phyloP scores from a whole-genome alignment of 257 asterid species.

The Solanum bukasovii region DNA sequence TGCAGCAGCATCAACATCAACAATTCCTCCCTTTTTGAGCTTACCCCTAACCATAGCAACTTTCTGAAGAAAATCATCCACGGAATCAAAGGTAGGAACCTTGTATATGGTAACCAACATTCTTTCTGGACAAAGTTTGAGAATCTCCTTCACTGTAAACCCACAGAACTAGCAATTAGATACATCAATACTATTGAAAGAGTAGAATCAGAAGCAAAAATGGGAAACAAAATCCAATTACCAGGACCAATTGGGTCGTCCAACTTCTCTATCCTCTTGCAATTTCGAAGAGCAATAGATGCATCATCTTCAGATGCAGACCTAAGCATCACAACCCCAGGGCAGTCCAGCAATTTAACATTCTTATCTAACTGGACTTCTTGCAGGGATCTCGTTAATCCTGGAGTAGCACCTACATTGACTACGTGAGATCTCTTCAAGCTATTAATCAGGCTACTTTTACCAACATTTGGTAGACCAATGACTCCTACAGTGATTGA shows the following conservation, averaged over 20 bases:
- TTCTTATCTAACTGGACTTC: slow-evolving; percentile 86
- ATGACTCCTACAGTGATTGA: slow-evolving; percentile 90
- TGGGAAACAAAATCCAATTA: slow-evolving; percentile 12
- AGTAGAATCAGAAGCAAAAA: not conserved
- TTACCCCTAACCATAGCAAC: slow-evolving; percentile 78
- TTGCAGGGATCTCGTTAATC: slow-evolving; percentile 89
- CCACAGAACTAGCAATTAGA: not conserved
- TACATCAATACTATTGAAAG: not conserved
- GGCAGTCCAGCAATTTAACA: slow-evolving; percentile 81
- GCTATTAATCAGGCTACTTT: slow-evolving; percentile 91
- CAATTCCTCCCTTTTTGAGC: slow-evolving; percentile 86
- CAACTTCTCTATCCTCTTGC: slow-evolving; percentile 86
- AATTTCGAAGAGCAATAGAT: slow-evolving; percentile 80
- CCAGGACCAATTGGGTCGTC: slow-evolving; percentile 85
- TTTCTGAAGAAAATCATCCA: slow-evolving; percentile 77
- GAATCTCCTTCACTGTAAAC: slow-evolving; percentile 79
- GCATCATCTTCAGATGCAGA: slow-evolving; percentile 53
- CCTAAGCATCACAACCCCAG: slow-evolving; percentile 88
- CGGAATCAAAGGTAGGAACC: slow-evolving; percentile 61
- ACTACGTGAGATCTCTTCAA: slow-evolving; percentile 82
- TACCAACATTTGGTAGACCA: slow-evolving; percentile 95
- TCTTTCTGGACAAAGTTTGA: slow-evolving; percentile 61
- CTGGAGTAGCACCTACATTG: slow-evolving; percentile 92
- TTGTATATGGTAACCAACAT: slow-evolving; percentile 67
- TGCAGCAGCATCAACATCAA: slow-evolving; percentile 75